Percentiles rank a stretch among this genome's conserved stretches.
phyloP scores from a whole-genome alignment of 208 protist genomes.

The Leishmania braziliensis region DNA sequence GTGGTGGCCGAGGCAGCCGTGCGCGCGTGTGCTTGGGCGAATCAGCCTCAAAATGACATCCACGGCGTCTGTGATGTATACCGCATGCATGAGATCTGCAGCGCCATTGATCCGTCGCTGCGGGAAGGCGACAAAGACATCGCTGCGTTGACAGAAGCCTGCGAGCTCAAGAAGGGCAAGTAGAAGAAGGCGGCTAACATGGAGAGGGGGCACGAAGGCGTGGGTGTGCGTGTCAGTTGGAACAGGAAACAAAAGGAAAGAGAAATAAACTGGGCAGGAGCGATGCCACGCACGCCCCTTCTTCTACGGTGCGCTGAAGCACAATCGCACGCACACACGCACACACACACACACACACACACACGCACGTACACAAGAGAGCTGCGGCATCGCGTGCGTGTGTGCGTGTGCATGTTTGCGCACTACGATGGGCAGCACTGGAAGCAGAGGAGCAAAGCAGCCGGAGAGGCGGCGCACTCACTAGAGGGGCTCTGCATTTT shows the following conservation, averaged over 20 bases:
- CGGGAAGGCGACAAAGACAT: not conserved
- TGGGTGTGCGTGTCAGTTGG: not conserved
- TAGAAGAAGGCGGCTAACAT: not conserved
- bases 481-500: not conserved
- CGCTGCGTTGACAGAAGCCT: not conserved
- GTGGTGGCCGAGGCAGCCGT: conserved; percentile 75
- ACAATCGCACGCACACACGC: not conserved
- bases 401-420: not conserved
- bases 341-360: not conserved
- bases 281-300: not conserved
- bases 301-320: not conserved
- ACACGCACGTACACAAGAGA: not conserved
- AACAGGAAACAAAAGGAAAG: not conserved
- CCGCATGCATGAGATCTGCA: conserved; percentile 67
- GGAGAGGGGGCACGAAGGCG: too few relatives aligned
- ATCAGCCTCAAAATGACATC: conserved; percentile 21
- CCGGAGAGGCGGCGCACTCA: not conserved
- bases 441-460: not conserved
- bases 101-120: conserved; percentile 4
- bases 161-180: not conserved
- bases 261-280: not conserved
- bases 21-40: conserved; percentile 55
- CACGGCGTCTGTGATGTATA: conserved; percentile 63
- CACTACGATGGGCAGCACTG: not conserved
- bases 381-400: not conserved